phyloP scores from a whole-genome alignment of 2,329 filamentous ascomycete species.

The Colletotrichum lentis region DNA sequence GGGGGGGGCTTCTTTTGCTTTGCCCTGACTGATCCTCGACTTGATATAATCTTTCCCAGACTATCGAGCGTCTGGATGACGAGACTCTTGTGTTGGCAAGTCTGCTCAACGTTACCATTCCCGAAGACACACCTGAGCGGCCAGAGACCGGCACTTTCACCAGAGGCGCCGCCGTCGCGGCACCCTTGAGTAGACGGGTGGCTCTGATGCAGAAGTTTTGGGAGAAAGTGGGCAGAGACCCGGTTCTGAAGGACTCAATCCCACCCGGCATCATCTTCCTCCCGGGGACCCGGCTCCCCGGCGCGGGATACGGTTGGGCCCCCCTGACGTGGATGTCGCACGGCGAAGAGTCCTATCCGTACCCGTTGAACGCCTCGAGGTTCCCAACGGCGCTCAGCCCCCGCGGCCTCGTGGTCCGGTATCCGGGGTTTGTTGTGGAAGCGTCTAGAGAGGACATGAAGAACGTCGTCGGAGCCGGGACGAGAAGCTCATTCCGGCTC shows the following conservation, averaged over 20 bases:
- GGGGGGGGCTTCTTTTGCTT: too few species aligned
- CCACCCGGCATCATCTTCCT: background rate
- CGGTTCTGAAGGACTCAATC: background rate
- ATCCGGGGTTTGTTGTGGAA: background rate
- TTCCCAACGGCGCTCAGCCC: background rate
- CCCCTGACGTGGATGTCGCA: constrained; percentile 1
- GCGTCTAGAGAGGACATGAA: background rate
- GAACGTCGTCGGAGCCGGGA: background rate
- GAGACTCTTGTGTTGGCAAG: background rate
- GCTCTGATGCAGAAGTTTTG: background rate
- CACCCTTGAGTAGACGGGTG: background rate
- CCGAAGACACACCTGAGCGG: background rate
- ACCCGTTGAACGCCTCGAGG: background rate
- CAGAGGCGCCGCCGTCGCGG: background rate
- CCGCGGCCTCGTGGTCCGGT: background rate
- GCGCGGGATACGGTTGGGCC: background rate
- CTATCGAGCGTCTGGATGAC: background rate
- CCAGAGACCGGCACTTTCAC: too few species aligned
- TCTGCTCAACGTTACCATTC: background rate
- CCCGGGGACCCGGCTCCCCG: background rate
- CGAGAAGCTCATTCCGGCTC: background rate
- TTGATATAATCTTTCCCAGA: background rate
- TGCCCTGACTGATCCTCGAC: background rate
- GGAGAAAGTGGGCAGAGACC: background rate
- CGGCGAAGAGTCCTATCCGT: constrained; percentile 7